Conservation (phyloP, 2,329 filamentous ascomycete genomes). For the Aspergillus fructus region DNA sequence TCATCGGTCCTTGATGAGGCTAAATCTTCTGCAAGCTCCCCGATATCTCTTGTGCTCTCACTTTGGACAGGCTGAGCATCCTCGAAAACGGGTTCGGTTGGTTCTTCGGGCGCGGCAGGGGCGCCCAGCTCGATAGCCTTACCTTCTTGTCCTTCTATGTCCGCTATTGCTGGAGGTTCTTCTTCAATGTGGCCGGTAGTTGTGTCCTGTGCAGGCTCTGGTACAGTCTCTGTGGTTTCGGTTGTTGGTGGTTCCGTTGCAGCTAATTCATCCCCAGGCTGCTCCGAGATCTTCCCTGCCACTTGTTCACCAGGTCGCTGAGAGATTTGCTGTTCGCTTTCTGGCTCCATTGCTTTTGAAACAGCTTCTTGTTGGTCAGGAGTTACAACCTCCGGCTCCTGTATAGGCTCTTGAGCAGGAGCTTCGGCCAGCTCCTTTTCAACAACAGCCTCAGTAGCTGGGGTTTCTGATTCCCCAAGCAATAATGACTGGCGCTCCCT, state of each 20-base stretch:
- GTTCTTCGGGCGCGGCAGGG: background rate
- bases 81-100: background rate
- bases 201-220: background rate
- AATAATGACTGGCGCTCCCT: constrained; percentile 14
- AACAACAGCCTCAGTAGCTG: background rate
- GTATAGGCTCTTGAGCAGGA: background rate
- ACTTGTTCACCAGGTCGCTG: background rate
- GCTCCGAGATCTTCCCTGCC: background rate
- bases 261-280: background rate
- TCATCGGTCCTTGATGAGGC: background rate
- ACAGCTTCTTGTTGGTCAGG: background rate
- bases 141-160: background rate
- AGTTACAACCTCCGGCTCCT: background rate
- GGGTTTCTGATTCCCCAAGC: background rate
- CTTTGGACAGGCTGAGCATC: background rate
- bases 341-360: background rate
- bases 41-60: background rate
- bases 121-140: background rate
- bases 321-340: background rate
- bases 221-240: background rate
- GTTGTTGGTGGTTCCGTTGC: background rate
- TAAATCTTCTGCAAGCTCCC: background rate
- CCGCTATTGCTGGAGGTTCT: background rate
- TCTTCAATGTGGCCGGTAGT: background rate
- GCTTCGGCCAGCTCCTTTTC: background rate